These are phyloP conservation scores for Gracilariopsis chorda DNA, from an alignment of 23 red algal genomes.

Conservation along the genomic window DNA sequence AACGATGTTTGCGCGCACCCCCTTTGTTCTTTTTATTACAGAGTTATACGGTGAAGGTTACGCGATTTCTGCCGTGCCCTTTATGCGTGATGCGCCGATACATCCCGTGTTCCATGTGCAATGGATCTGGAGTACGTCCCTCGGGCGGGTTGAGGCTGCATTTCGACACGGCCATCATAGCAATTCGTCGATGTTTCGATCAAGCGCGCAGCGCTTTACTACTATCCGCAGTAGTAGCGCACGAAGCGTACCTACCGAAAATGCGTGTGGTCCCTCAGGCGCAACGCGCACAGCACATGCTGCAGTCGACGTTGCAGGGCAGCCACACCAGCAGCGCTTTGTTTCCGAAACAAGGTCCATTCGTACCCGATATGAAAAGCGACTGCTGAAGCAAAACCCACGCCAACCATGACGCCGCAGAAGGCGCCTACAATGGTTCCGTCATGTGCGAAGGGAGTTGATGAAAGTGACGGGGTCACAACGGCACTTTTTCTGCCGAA, in stretches of 20 bases:
- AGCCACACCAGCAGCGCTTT: not conserved
- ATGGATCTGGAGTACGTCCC: constrained; percentile 43
- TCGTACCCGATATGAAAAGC: constrained; percentile 76
- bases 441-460: constrained; percentile 74
- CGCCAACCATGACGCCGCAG: constrained; percentile 74
- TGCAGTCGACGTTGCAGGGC: not conserved
- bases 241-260: too few relatives aligned
- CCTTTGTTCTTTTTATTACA: not conserved
- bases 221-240: not conserved
- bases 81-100: constrained; percentile 52
- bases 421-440: constrained; percentile 76
- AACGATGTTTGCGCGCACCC: not conserved
- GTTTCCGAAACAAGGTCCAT: constrained; percentile 46
- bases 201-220: constrained; percentile 1
- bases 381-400: constrained; percentile 67
- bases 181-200: constrained; percentile 19
- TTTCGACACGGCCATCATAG: not conserved
- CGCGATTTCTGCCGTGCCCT: constrained; percentile 35
- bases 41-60: constrained; percentile 12
- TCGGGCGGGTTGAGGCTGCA: not conserved
- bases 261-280: too few relatives aligned
- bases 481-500: constrained; percentile 33
- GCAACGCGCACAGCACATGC: too few relatives aligned
- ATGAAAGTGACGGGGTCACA: constrained; percentile 43
- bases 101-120: constrained; percentile 42